Evolutionary conservation across 2,329 filamentous ascomycete genomes (phyloP), one percentile per base, ranked within the genome.

Genomic region (Fusarium sp.): DNA sequence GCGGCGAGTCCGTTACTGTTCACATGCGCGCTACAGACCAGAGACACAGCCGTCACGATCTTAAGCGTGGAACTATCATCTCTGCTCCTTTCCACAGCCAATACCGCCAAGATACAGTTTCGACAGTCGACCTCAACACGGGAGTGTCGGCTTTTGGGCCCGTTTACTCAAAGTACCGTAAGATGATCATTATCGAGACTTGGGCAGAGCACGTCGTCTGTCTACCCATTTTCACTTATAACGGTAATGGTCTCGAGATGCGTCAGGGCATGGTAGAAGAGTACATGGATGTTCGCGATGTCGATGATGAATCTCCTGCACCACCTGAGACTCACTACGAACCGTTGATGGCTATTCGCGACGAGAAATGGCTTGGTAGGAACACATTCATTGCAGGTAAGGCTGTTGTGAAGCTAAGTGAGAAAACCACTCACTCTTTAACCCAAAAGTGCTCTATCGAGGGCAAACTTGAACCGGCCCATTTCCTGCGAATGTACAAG

Each of bases 81-180:
- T 74, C 72, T 1, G 63, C 65, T 2, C 62, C 72, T 11, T 50
- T 63, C 16, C 72, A 74, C 19, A 62, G 37, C 14, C 65, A 71
- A 13, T 51, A 58, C 16, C 56, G 53, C 16, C 25, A 52, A 1
- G 41, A 68, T 11, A 42, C 37, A 10, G 51, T 73, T 3, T 25
- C 46, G 3, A 52, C 58, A 1, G 12, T 34, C 3, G 45, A 70
- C 18, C 16, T 26, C 30, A 63, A 71, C 48, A 37, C 56, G 16
- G 55, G 60, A 12, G 53, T 63, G 30, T 65, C 67, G 5, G 46
- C 31, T 2, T 65, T 62, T 37, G 71, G 72, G 5, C 21, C 65
- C 4, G 56, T 73, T n/a, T 54, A 71, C 54, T 74, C 72, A 26
- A 74, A 74, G 18, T 74, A 73, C 25, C 67, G 71, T n/a, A 74